Evolutionary conservation across 306 rosid species (phyloP).

Genomic region (Ammopiptanthus mongolicus): DNA sequence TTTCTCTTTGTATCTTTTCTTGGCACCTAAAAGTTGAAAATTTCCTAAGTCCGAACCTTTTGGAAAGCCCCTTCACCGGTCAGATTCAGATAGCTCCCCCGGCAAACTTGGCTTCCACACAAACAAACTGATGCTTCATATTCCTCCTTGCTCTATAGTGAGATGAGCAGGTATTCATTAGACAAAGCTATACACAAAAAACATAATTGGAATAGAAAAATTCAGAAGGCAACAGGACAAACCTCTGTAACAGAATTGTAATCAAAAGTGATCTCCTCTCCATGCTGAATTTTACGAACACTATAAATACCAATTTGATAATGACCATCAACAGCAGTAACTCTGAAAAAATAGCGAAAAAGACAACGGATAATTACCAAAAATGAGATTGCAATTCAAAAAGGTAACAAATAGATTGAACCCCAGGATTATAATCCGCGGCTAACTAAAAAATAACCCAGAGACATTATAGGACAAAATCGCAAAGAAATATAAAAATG

Average conservation of each 20-base stretch:
- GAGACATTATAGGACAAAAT: not conserved
- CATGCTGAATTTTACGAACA: constrained; percentile 70
- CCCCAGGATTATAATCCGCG: not conserved
- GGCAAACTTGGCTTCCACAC: constrained; percentile 99
- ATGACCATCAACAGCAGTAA: constrained; percentile 94
- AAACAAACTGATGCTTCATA: constrained; percentile 97
- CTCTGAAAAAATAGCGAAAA: constrained; percentile 44
- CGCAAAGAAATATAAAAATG: not conserved
- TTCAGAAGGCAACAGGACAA: constrained; percentile 28
- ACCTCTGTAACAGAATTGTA: constrained; percentile 99
- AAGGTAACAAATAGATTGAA: not conserved
- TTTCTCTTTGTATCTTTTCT: not conserved
- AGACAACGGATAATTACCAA: not conserved
- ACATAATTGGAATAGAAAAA: not conserved
- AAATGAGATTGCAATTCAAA: not conserved
- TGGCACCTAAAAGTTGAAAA: not conserved
- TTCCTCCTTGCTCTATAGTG: constrained; percentile 90
- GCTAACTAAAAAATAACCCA: constrained; percentile 10
- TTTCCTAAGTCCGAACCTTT: constrained; percentile 44
- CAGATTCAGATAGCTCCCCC: constrained; percentile 96
- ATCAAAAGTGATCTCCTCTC: constrained; percentile 98
- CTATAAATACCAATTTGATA: constrained; percentile 96
- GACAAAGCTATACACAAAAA: constrained; percentile 2
- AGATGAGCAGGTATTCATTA: constrained; percentile 17
- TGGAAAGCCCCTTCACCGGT: constrained; percentile 96